Evolutionary conservation across 2,329 filamentous ascomycete genomes (phyloP).

Genomic region (Alternaria tenuissima): DNA sequence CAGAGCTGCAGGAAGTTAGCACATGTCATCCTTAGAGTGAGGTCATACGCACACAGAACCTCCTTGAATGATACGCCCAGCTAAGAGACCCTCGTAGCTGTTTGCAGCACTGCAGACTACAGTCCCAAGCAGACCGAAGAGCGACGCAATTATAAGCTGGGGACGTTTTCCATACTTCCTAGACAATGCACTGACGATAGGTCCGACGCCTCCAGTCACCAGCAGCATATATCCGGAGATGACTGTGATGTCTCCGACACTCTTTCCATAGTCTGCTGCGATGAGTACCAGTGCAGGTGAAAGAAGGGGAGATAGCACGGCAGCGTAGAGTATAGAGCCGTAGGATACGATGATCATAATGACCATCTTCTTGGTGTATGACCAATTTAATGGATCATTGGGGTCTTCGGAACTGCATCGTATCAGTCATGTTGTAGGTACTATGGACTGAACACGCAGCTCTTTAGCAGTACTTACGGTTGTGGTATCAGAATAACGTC

Average conservation of each 20-base stretch:
- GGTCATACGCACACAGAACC: constrained; percentile 24
- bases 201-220: constrained; percentile 45
- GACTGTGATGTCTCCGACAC: constrained; percentile 45
- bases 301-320: constrained; percentile 44
- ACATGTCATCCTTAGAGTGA: constrained; percentile 20
- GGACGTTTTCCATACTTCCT: constrained; percentile 47
- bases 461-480: constrained; percentile 40
- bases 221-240: constrained; percentile 51
- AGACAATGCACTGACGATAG: constrained; percentile 41
- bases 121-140: constrained; percentile 43
- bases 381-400: constrained; percentile 50
- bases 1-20: constrained; percentile 30
- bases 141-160: constrained; percentile 41
- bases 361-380: constrained; percentile 40
- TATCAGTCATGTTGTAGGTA: constrained; percentile 49
- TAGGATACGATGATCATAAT: constrained; percentile 46
- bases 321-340: constrained; percentile 46
- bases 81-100: constrained; percentile 43
- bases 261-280: constrained; percentile 36
- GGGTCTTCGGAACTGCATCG: constrained; percentile 40
- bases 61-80: constrained; percentile 47
- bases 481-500: constrained; percentile 47
- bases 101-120: constrained; percentile 36
- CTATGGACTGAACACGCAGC: constrained; percentile 10
- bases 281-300: constrained; percentile 48